Conservation (phyloP, 176 grass and related monocot species). For the Raddia guianensis region DNA sequence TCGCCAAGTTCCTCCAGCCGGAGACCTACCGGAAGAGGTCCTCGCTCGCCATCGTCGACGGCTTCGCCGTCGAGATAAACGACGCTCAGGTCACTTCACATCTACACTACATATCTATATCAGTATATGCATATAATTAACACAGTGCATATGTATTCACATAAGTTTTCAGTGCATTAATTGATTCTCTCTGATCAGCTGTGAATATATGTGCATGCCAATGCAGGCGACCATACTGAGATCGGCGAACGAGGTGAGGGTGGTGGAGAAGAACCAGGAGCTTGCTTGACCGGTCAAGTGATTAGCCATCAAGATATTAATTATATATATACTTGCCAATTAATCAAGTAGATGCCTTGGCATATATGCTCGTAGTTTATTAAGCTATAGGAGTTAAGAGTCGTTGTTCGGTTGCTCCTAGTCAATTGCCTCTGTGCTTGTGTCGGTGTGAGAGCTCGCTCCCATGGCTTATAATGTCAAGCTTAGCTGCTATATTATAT, state of each 20-base stretch:
- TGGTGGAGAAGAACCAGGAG: conserved; percentile 99
- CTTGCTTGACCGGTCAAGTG: conserved; percentile 55
- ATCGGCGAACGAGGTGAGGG: conserved; percentile 81
- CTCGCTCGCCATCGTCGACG: conserved; percentile 93
- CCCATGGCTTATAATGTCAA: conserved; percentile 46
- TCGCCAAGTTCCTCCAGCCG: conserved; percentile 62
- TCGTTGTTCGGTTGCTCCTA: conserved; percentile 37
- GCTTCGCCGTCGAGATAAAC: conserved; percentile 85
- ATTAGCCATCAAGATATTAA: not conserved
- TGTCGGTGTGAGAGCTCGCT: conserved; percentile 52
- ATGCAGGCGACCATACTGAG: conserved; percentile 66
- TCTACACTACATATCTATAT: not conserved
- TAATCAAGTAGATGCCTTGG: conserved; percentile 47
- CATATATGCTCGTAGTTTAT: conserved; percentile 34
- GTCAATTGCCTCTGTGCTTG: conserved; percentile 39
- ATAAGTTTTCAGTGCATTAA: not conserved
- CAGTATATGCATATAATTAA: not conserved
- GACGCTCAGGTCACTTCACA: conserved; percentile 60
- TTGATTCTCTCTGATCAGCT: not conserved
- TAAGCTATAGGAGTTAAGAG: conserved; percentile 31
- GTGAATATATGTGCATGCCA: not conserved
- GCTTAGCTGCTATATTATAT: conserved; percentile 40
- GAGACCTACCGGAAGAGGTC: conserved; percentile 79
- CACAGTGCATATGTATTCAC: not conserved
- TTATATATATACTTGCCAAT: conserved; percentile 21